Conservation (phyloP, 1,139 yeast species). For the Petasospora fabianii region DNA sequence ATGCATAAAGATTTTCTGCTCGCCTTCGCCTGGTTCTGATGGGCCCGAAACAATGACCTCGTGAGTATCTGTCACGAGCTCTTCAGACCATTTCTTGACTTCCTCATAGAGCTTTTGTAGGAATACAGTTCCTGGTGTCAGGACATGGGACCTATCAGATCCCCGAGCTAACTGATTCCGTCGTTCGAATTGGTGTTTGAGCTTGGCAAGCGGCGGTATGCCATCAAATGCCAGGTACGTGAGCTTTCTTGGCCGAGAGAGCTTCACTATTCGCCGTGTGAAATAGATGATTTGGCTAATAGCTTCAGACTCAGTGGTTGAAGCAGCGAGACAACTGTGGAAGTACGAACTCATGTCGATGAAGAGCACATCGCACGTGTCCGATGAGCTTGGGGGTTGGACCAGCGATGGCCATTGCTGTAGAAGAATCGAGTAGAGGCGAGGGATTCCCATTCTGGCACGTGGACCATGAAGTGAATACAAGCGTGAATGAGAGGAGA, state of each 20-base stretch:
- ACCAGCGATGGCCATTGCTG: conserved; percentile 92
- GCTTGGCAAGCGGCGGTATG: conserved; percentile 89
- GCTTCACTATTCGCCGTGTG: conserved; percentile 68
- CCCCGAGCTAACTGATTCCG: too few species aligned
- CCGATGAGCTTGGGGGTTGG: conserved; percentile 60
- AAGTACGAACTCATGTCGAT: conserved; percentile 86
- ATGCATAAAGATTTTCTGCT: conserved; percentile 83
- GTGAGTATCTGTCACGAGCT: background rate
- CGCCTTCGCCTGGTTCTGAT: conserved; percentile 89
- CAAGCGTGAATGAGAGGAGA: background rate
- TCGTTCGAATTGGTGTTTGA: conserved; percentile 87
- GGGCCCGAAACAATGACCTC: conserved; percentile 2
- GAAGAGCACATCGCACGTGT: conserved; percentile 78
- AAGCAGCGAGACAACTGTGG: conserved; percentile 63
- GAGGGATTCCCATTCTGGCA: conserved; percentile 65
- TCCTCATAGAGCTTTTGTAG: conserved; percentile 3
- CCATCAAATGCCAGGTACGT: conserved; percentile 91
- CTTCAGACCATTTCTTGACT: conserved; percentile 18
- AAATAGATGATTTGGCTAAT: conserved; percentile 63
- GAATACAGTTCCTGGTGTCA: conserved; percentile 20
- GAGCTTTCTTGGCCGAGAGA: conserved; percentile 63
- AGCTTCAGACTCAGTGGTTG: conserved; percentile 73
- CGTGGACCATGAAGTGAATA: background rate
- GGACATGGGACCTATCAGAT: too few species aligned
- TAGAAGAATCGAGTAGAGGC: conserved; percentile 77